Percentiles rank a stretch among this genome's conserved stretches.
phyloP scores from a whole-genome alignment of 2,329 filamentous ascomycete genomes.

The Fusarium sp. region DNA sequence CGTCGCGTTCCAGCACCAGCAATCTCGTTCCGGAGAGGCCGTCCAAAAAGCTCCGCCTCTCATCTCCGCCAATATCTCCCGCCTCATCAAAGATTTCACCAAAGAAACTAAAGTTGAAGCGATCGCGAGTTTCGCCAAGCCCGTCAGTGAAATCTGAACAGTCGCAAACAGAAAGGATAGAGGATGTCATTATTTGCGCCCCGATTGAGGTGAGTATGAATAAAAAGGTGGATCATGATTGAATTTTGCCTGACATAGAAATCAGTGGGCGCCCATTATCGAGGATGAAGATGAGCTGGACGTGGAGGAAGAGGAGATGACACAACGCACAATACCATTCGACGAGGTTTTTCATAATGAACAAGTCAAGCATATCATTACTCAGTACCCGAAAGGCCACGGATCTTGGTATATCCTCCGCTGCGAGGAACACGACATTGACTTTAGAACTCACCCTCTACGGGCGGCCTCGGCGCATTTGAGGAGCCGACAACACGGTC shows the following conservation, averaged over 20 bases:
- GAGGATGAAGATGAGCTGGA: neutral
- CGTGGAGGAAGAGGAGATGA: neutral
- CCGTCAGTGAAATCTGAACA: neutral
- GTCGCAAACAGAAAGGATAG: neutral
- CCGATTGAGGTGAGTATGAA: neutral
- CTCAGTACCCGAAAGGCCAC: conserved; percentile 1
- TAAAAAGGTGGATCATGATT: neutral
- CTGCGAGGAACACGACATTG: conserved; percentile 1
- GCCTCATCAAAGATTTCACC: neutral
- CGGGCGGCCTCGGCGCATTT: conserved; percentile 1
- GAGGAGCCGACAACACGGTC: conserved; percentile 1
- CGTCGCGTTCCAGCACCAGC: neutral
- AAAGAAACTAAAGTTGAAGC: neutral
- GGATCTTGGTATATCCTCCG: conserved; percentile 12
- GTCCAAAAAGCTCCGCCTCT: neutral
- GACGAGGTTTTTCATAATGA: neutral
- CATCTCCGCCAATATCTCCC: neutral
- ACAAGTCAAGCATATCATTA: neutral
- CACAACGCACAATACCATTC: neutral
- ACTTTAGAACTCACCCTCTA: neutral
- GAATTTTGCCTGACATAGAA: neutral
- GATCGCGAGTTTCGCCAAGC: neutral
- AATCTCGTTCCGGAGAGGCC: neutral
- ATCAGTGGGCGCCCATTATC: neutral
- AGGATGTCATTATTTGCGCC: neutral